Base-by-base conservation (phyloP, 257 asterid genomes). In the Przewalskia tangutica region DNA sequence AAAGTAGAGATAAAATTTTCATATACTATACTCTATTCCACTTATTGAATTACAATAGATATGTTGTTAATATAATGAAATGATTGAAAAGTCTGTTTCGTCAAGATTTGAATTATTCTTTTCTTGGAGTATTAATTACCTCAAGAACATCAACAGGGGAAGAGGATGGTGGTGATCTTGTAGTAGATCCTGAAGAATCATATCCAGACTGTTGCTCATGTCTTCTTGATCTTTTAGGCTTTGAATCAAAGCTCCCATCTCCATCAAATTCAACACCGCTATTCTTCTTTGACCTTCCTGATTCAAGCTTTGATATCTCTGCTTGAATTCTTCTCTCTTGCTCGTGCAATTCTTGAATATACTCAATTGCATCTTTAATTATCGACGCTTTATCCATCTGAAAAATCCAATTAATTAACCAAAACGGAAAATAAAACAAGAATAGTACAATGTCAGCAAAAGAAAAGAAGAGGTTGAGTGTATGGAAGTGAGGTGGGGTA, bases 341-440 rank as follows among this genome's bases (percentile, higher is more conserved):
- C 0, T 88, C 91, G 0, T 90, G 93, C 71, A 95, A 82, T 16
- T 89, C 81, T 78, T 89, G 86, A 59, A 95, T 95, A 80, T 95
- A 89, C 67, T 84, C 93, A 20, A 95, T 95, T 1, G 98, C 98
- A 82, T 95, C 98, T 85, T 91, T 95, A 48, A 95, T 88, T 4
- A 90, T 93, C 6, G 98, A 95, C 0, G 98, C 98, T 79, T 95
- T 95, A 86, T 95, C 98, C 97, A 95, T 89, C 98, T 95, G 56
- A 8, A 17, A 17, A 17, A 38, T 2, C 23, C 60, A 27, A 82
- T n/a, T 65, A n/a, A 18, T 17, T 13, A 8, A 46, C 36, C 16
- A 36, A 40, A 48, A 34, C 4, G 14, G 3, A 60, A 38, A 23
- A 36, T n/a, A 59, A 18, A 14, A 51, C 18, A 67, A 4, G 27